These are phyloP conservation scores for Baudoinia panamericana DNA, from an alignment of 495 filamentous ascomycete genomes.

Conservation along the genomic window DNA sequence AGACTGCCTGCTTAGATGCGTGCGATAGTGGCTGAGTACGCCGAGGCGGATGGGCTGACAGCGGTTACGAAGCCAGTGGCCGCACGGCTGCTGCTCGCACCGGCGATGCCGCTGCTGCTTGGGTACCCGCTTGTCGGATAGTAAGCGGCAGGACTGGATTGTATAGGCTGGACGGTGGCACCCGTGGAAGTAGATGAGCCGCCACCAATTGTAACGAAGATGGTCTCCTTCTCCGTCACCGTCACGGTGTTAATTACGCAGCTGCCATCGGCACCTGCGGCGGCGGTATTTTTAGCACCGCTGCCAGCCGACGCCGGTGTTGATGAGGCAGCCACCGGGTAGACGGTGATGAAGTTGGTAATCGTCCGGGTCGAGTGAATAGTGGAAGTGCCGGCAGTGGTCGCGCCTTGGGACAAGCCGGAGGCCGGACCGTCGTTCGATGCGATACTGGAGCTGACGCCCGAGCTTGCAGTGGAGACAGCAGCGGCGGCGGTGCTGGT, in stretches of 20 bases:
- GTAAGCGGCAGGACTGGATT: conserved; percentile 5
- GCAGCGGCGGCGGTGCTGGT: conserved; percentile 1
- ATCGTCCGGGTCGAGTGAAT: conserved; percentile 13
- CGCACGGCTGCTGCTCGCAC: conserved; percentile 2
- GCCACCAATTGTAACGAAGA: conserved; percentile 3
- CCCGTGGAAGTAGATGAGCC: conserved; percentile 4
- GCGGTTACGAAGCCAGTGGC: conserved; percentile 14
- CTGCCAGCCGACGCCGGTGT: neutral
- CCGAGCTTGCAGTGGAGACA: no score
- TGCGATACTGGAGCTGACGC: no score
- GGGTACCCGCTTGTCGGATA: conserved; percentile 6
- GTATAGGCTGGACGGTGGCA: conserved; percentile 6
- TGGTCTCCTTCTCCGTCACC: conserved; percentile 15
- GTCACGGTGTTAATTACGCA: conserved; percentile 12
- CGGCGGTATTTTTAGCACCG: neutral
- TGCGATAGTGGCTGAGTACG: neutral
- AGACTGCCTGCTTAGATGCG: neutral
- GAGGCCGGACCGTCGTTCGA: neutral
- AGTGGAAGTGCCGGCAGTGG: conserved; percentile 1
- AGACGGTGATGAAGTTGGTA: conserved; percentile 17
- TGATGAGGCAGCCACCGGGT: conserved; percentile 6
- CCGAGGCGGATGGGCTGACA: neutral
- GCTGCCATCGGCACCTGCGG: neutral
- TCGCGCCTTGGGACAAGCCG: neutral
- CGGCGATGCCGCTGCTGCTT: conserved; percentile 4